phyloP scores from a whole-genome alignment of 2,329 filamentous ascomycete species.

The Colletotrichum sp. region DNA sequence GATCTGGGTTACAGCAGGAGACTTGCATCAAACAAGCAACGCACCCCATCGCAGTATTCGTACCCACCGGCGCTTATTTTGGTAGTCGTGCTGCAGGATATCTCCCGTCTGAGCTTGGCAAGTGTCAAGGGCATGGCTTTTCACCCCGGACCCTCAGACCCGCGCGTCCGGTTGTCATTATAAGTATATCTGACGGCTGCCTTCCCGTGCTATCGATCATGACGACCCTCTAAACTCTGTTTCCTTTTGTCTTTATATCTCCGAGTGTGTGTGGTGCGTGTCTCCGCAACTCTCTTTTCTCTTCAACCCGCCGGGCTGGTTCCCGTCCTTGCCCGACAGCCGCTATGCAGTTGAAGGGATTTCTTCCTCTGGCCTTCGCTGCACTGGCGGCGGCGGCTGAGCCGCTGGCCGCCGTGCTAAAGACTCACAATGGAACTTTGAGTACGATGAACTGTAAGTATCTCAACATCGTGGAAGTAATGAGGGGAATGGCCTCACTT shows the following conservation, averaged over 20 bases:
- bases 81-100: neutral
- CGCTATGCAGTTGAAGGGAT: slow-evolving; percentile 25
- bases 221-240: neutral
- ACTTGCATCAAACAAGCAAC: neutral
- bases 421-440: slow-evolving; percentile 25
- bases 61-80: slow-evolving; percentile 7
- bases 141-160: neutral
- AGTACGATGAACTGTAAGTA: slow-evolving; percentile 28
- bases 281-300: neutral
- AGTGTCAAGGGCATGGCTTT: slow-evolving; percentile 2
- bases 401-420: slow-evolving; percentile 24
- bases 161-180: slow-evolving; percentile 10
- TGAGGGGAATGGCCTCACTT: neutral
- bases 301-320: neutral
- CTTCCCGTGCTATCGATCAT: neutral
- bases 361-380: slow-evolving; percentile 24
- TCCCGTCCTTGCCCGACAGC: neutral
- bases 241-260: neutral
- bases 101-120: neutral
- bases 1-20: neutral
- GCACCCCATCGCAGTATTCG: neutral
- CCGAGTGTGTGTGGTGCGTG: neutral
- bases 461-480: too few species aligned
- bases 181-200: slow-evolving; percentile 9
- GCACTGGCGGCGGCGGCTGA: slow-evolving; percentile 24